Evolutionary conservation across 2,329 filamentous ascomycete species (phyloP), one percentile per base, ranked within the genome.

Genomic region (Tolypocladium pustulatum): DNA sequence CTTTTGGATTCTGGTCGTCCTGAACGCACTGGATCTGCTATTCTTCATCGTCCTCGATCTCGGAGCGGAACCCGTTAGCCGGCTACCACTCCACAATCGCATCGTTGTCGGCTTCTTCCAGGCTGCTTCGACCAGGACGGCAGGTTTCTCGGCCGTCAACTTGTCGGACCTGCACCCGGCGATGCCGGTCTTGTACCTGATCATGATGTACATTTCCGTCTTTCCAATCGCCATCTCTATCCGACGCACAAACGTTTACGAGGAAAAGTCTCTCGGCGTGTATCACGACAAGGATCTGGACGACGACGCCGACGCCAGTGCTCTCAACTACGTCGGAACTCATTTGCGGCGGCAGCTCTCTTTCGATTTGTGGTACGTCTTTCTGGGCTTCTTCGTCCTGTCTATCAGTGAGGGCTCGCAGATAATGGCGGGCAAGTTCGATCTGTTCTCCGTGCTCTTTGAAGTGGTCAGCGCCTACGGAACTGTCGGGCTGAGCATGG

Each of bases 191-290:
- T 90, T 91, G 30, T 97, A 97, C 75, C 78, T 97, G 73, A 87
- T 97, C 72, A 97, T 97, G 94, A 97, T 97, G 94, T 97, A 97
- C 73, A 96, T 97, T 62, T 96, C 92, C 59, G 90, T 97, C 60
- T 96, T 96, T 66, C 93, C 93, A 6, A 96, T 97, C 65, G 93
- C 94, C 69, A 97, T 97, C 67, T 94, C 90, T 8, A 89, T 97
- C 66, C 91, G 93, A 57, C 82, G 90, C 63, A 97, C 93, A 60
- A 97, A 97, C 70, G 93, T 97, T 2, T 97, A 97, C 76, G 93
- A 97, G 73, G 93, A 97, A 70, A 90, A 87, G 64, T 90, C 87
- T 0, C 81, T 94, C 0, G 90, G 90, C 6, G 84, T 95, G 36
- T 91, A 88, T 67, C 77, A 76, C 55, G 75, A 74, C 25, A 68